phyloP scores from a whole-genome alignment of 78 protist species.

The Speleostelium caveatum region DNA sequence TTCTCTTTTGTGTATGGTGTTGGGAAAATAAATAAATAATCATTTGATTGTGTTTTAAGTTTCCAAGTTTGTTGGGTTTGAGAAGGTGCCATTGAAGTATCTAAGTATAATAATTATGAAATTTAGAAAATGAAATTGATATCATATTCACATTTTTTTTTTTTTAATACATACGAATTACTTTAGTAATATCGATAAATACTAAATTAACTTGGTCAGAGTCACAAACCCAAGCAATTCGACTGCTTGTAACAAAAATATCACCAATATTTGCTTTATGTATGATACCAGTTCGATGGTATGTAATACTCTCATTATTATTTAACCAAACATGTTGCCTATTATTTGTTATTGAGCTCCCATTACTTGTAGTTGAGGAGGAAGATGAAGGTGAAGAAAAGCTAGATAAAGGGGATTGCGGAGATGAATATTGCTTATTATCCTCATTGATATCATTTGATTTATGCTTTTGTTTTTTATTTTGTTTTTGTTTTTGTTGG shows the following conservation, averaged over 20 bases:
- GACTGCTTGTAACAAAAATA: constrained; percentile 14
- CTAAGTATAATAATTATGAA: constrained; percentile 6
- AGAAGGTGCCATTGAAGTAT: constrained; percentile 3
- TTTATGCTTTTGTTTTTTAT: not conserved
- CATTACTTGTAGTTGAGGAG: not conserved
- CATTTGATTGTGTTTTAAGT: constrained; percentile 4
- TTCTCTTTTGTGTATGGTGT: constrained; percentile 16
- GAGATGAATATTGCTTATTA: not conserved
- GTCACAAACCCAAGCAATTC: constrained; percentile 48
- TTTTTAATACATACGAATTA: constrained; percentile 29
- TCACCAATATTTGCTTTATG: constrained; percentile 27
- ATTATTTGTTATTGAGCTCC: not conserved
- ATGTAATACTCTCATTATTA: not conserved
- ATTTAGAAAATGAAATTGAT: not conserved
- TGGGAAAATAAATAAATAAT: constrained; percentile 52
- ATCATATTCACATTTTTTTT: not conserved
- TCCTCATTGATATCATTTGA: not conserved
- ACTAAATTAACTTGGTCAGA: not conserved
- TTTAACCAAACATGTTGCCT: constrained; percentile 18
- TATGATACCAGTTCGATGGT: constrained; percentile 2
- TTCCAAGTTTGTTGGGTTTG: constrained; percentile 40
- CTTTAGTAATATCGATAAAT: constrained; percentile 15
- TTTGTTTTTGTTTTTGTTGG: not conserved
- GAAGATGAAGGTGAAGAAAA: not conserved
- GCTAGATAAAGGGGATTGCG: not conserved